A percentile compares a stretch with the other conserved stretches of the same genome.
Evolutionary conservation across 352 stramenopile genomes (phyloP).

Genomic region (Globisporangium irregulare): DNA sequence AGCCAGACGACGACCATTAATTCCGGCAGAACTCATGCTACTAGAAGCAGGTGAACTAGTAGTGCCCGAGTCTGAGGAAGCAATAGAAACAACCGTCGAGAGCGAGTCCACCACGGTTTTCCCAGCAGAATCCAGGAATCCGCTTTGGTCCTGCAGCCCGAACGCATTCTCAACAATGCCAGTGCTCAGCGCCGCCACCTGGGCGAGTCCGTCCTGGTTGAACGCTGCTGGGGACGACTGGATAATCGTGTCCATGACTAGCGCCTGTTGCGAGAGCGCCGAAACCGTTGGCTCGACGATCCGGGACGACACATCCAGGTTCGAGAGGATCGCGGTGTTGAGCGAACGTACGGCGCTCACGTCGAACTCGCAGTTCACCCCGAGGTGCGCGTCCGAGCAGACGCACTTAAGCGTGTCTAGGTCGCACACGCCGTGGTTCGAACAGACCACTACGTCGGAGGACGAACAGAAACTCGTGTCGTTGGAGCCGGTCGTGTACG

Average conservation of each 20-base stretch:
- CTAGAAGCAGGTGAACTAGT: not conserved
- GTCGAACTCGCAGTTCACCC: constrained; percentile 36
- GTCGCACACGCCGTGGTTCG: constrained; percentile 33
- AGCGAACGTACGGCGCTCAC: constrained; percentile 31
- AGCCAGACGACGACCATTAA: constrained; percentile 15
- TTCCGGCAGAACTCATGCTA: not conserved
- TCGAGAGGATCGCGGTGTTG: constrained; percentile 45
- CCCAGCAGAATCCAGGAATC: constrained; percentile 42
- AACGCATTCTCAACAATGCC: constrained; percentile 48
- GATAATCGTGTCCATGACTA: constrained; percentile 44
- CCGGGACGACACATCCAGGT: constrained; percentile 24
- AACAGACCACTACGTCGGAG: constrained; percentile 20
- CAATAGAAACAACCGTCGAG: constrained; percentile 35
- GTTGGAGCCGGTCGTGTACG: constrained; percentile 16
- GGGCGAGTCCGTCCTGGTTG: constrained; percentile 22
- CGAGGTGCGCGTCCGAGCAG: constrained; percentile 42
- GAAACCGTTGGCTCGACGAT: constrained; percentile 39
- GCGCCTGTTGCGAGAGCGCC: constrained; percentile 49
- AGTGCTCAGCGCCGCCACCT: constrained; percentile 40
- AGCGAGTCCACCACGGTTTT: constrained; percentile 43
- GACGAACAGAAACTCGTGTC: not conserved
- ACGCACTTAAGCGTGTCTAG: constrained; percentile 23
- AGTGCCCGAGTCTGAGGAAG: not conserved
- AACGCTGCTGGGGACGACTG: constrained; percentile 36
- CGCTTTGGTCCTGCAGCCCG: constrained; percentile 26